phyloP scores from a whole-genome alignment of 2,329 filamentous ascomycete species.

The Plectosphaerella plurivora region DNA sequence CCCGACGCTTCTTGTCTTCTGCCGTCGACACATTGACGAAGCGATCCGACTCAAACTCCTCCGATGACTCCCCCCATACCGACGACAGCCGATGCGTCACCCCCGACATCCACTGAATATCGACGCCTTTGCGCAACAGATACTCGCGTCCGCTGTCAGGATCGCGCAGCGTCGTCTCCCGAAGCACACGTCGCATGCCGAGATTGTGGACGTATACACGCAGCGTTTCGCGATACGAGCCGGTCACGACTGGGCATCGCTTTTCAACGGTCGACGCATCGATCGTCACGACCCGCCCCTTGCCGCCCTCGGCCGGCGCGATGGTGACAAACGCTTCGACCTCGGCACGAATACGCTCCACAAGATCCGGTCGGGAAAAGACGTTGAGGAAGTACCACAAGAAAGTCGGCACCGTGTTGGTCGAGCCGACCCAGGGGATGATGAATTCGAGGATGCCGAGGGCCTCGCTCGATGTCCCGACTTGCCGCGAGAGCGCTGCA shows the following conservation, averaged over 20 bases:
- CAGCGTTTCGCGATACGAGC: constrained; percentile 37
- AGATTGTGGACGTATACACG: constrained; percentile 30
- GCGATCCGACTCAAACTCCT: constrained; percentile 17
- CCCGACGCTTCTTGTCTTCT: constrained; percentile 16
- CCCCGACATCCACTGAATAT: constrained; percentile 19
- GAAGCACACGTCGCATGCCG: constrained; percentile 30
- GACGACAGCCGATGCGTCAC: constrained; percentile 15
- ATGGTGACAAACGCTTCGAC: constrained; percentile 14
- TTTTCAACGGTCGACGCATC: constrained; percentile 28
- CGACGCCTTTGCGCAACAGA: constrained; percentile 17
- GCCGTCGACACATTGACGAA: constrained; percentile 13
- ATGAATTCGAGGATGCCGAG: constrained; percentile 23
- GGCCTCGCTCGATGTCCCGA: constrained; percentile 20
- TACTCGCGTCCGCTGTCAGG: constrained; percentile 13
- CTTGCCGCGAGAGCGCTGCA: constrained; percentile 18
- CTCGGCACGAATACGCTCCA: constrained; percentile 23
- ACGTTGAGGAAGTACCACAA: constrained; percentile 31
- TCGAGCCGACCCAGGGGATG: constrained; percentile 22
- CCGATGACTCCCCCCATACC: constrained; percentile 16
- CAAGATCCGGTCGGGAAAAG: constrained; percentile 18
- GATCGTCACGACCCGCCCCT: constrained; percentile 17
- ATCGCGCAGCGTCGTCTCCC: constrained; percentile 28
- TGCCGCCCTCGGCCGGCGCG: constrained; percentile 1
- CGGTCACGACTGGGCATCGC: constrained; percentile 33
- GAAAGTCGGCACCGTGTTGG: constrained; percentile 30